Conservation (phyloP, 1,139 yeast genomes). For the Geotrichum bryndzae region DNA sequence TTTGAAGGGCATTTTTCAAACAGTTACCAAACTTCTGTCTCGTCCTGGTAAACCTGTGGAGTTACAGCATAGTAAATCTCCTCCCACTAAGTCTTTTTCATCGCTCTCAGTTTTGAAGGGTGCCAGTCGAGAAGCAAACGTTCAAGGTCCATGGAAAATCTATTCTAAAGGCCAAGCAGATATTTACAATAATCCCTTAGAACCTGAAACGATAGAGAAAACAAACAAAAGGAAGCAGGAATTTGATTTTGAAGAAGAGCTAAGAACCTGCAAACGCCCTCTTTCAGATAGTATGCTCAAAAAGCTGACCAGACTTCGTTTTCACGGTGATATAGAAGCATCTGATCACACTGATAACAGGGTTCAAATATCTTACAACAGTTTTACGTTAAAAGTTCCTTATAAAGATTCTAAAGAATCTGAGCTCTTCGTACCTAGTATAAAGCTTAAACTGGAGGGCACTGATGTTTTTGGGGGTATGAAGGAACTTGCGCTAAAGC, state of each 20-base stretch:
- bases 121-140: conserved; percentile 37
- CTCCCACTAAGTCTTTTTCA: conserved; percentile 50
- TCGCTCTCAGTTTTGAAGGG: conserved; percentile 56
- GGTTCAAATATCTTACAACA: conserved; percentile 9
- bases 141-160: conserved; percentile 29
- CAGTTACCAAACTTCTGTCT: conserved; percentile 49
- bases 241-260: conserved; percentile 9
- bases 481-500: conserved; percentile 59
- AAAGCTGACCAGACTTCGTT: conserved; percentile 11
- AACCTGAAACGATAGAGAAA: not conserved
- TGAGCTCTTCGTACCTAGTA: conserved; percentile 16
- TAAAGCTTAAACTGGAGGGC: conserved; percentile 56
- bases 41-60: conserved; percentile 35
- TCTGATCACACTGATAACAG: not conserved
- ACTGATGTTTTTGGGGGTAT: conserved; percentile 77
- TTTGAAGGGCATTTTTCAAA: conserved; percentile 52
- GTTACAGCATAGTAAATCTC: conserved; percentile 34
- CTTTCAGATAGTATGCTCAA: not conserved
- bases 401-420: not conserved
- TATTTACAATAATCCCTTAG: conserved; percentile 6
- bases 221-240: conserved; percentile 18
- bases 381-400: conserved; percentile 9
- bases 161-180: conserved; percentile 29
- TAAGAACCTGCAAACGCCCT: not conserved
- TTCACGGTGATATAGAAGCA: conserved; percentile 14